These are phyloP conservation scores for Pelargonium citronellum DNA, from an alignment of 441 rosid genomes.

Conservation along the genomic window DNA sequence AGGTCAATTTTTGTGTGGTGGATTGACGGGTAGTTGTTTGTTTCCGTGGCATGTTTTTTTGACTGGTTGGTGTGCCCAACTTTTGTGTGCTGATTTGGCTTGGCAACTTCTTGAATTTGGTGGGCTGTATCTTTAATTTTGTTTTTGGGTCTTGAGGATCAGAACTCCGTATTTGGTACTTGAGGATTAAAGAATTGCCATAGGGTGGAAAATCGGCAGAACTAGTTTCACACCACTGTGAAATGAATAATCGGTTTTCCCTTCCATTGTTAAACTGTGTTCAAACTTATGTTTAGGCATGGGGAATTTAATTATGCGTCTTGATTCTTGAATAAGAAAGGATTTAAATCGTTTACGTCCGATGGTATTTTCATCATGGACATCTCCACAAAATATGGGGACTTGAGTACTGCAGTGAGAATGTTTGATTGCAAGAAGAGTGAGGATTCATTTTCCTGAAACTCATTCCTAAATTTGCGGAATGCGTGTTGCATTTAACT, in stretches of 20 bases:
- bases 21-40: constrained; percentile 4
- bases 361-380: constrained; percentile 51
- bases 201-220: constrained; percentile 47
- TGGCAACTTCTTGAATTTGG: background rate
- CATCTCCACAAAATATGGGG: constrained; percentile 50
- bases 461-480: background rate
- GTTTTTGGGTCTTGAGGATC: background rate
- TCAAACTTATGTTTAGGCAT: constrained; percentile 31
- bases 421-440: constrained; percentile 32
- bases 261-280: constrained; percentile 51
- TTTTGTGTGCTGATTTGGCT: background rate
- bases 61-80: constrained; percentile 5
- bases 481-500: too few relatives aligned
- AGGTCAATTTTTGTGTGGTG: background rate
- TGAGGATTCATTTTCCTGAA: constrained; percentile 63
- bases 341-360: constrained; percentile 43
- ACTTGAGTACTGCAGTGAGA: constrained; percentile 34
- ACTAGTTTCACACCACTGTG: constrained; percentile 34
- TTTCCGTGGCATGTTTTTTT: background rate
- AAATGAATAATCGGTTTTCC: constrained; percentile 40
- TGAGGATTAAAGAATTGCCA: constrained; percentile 43
- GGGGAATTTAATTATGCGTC: constrained; percentile 46
- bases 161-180: constrained; percentile 24
- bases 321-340: constrained; percentile 38
- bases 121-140: background rate